Evolutionary conservation across 805 yeast genomes (phyloP).

Genomic region (Hanseniaspora osmophila): DNA sequence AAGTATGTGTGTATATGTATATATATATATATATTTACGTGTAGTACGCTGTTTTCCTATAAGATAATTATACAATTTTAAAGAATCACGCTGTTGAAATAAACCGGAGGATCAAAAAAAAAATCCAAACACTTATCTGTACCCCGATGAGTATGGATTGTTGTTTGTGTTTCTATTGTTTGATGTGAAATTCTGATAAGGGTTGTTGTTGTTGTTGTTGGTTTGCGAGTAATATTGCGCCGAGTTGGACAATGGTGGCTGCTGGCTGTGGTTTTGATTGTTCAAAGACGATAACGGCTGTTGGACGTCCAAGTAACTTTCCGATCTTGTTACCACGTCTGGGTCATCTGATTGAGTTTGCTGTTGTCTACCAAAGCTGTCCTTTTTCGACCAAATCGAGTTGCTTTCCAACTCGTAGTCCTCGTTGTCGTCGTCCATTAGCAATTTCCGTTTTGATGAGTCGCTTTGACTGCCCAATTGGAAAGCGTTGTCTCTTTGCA

Average conservation of each 20-base stretch:
- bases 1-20: too few species aligned
- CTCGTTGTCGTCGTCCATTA: not conserved
- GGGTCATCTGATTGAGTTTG: not conserved
- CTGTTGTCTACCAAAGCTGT: not conserved
- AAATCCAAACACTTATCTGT: not conserved
- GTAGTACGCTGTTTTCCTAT: too few species aligned
- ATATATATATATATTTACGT: not conserved
- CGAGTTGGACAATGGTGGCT: too few species aligned
- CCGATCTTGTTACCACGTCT: not conserved
- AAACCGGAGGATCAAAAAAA: too few species aligned
- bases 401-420: not conserved
- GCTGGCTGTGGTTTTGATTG: not conserved
- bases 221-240: too few species aligned
- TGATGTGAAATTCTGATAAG: not conserved
- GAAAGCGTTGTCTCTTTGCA: conserved; percentile 12
- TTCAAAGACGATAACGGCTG: not conserved
- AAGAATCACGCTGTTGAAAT: not conserved
- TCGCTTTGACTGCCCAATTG: not conserved
- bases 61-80: not conserved
- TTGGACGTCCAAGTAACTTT: not conserved
- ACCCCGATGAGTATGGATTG: not conserved
- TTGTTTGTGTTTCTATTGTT: not conserved
- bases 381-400: not conserved
- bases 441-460: not conserved
- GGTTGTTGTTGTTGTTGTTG: not conserved